Evolutionary conservation across 1,139 yeast species (phyloP).

Genomic region (Yamadazyma diddensiae): DNA sequence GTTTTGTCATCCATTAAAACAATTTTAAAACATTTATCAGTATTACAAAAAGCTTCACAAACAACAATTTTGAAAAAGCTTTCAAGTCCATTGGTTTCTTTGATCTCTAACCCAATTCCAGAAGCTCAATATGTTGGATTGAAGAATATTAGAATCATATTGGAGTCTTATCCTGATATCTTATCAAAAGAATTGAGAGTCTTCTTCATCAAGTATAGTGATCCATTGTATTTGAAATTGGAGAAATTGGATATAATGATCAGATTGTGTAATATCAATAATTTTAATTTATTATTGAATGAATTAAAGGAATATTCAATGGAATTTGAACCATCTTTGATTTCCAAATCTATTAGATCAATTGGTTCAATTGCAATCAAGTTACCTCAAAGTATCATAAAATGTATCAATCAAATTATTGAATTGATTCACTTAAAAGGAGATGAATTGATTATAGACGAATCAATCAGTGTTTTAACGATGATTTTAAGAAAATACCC

Average conservation of each 20-base stretch:
- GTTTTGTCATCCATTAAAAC: conserved; percentile 86
- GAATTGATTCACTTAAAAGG: conserved; percentile 74
- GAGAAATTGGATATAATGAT: conserved; percentile 92
- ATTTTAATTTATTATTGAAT: conserved; percentile 66
- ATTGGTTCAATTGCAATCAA: conserved; percentile 90
- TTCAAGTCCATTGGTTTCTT: conserved; percentile 88
- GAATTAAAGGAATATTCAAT: conserved; percentile 91
- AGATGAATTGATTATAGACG: conserved; percentile 74
- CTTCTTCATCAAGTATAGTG: conserved; percentile 90
- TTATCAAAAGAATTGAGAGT: conserved; percentile 81
- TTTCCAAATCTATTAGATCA: conserved; percentile 75
- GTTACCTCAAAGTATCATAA: conserved; percentile 55
- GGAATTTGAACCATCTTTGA: conserved; percentile 92
- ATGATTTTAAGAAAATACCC: conserved; percentile 82
- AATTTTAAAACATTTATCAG: conserved; percentile 68
- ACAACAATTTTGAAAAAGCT: conserved; percentile 61
- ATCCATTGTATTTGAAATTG: conserved; percentile 87
- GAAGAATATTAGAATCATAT: conserved; percentile 83
- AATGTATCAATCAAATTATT: conserved; percentile 73
- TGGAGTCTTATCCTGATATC: conserved; percentile 83
- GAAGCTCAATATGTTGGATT: conserved; percentile 96
- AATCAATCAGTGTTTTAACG: conserved; percentile 71
- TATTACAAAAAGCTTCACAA: conserved; percentile 32
- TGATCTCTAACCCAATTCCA: conserved; percentile 80
- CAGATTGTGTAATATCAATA: conserved; percentile 70